These are phyloP conservation scores for Gracilaria caudata DNA, from an alignment of 23 red algal genomes.

Conservation along the genomic window DNA sequence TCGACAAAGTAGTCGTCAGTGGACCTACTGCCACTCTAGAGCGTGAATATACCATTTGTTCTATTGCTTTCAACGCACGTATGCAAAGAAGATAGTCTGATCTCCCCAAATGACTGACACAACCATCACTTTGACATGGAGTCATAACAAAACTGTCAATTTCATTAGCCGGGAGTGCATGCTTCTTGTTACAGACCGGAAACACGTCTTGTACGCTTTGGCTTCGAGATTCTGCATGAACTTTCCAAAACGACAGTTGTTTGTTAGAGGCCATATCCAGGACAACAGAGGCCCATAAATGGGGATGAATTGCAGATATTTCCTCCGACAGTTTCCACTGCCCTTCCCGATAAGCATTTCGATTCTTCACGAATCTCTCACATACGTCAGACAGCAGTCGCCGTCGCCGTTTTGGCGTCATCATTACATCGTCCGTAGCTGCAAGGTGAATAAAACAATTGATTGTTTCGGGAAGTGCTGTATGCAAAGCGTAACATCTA, in stretches of 20 bases:
- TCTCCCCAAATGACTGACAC: no score
- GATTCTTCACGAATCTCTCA: background rate
- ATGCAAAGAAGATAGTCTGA: constrained; percentile 13
- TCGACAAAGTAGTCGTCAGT: constrained; percentile 1
- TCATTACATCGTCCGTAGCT: background rate
- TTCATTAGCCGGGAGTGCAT: background rate
- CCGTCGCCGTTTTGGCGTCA: background rate
- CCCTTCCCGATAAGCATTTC: background rate
- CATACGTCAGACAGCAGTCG: background rate
- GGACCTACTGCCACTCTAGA: background rate
- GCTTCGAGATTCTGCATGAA: background rate
- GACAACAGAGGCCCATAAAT: constrained; percentile 3
- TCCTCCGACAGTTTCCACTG: constrained; percentile 22
- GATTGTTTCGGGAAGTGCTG: background rate
- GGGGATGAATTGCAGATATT: background rate
- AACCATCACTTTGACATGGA: no score
- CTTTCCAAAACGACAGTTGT: constrained; percentile 10
- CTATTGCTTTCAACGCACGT: constrained; percentile 13
- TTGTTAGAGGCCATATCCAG: constrained; percentile 41
- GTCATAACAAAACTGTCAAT: background rate
- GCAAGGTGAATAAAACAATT: background rate
- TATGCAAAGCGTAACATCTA: background rate
- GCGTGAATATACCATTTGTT: constrained; percentile 4
- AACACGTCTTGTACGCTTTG: background rate
- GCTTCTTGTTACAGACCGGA: background rate